Percentiles rank a stretch among this genome's conserved stretches.
These are phyloP conservation scores for Teunomyces atbi DNA, from an alignment of 805 yeast genomes.

Conservation along the genomic window DNA sequence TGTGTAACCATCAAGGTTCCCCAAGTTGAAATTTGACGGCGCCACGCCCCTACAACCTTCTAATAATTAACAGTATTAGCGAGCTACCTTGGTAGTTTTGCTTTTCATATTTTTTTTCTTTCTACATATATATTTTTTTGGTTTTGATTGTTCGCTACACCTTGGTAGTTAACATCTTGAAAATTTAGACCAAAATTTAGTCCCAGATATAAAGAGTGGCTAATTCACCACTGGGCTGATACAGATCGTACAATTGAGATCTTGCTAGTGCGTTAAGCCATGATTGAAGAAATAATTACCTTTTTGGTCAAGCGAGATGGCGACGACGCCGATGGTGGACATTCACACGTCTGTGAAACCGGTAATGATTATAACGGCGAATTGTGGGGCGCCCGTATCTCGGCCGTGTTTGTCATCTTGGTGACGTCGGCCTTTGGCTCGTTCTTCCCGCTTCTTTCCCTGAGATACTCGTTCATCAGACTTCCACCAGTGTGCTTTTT, in stretches of 20 bases:
- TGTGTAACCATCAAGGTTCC: not conserved
- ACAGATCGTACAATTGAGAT: not conserved
- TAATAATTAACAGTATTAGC: too few relatives aligned
- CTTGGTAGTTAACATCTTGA: not conserved
- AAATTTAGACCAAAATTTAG: not conserved
- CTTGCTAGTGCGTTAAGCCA: not conserved
- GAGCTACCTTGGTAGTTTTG: not conserved
- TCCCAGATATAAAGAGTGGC: not conserved
- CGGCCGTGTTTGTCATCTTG: conserved; percentile 61
- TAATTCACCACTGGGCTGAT: not conserved
- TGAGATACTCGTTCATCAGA: conserved; percentile 55
- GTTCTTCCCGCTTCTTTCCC: conserved; percentile 61
- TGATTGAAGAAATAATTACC: not conserved
- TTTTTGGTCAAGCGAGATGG: conserved; percentile 20
- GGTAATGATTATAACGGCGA: conserved; percentile 47
- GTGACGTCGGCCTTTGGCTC: conserved; percentile 54
- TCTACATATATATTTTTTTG: too few relatives aligned
- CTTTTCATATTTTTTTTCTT: too few relatives aligned
- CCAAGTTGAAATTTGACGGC: too few relatives aligned
- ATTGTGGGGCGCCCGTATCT: conserved; percentile 50
- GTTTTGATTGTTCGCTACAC: not conserved
- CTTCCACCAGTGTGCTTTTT: conserved; percentile 65
- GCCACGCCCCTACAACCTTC: too few relatives aligned
- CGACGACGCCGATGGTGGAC: not conserved
- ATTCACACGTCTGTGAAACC: conserved; percentile 28